phyloP scores from a whole-genome alignment of 306 rosid genomes.

The Vicia sativa region DNA sequence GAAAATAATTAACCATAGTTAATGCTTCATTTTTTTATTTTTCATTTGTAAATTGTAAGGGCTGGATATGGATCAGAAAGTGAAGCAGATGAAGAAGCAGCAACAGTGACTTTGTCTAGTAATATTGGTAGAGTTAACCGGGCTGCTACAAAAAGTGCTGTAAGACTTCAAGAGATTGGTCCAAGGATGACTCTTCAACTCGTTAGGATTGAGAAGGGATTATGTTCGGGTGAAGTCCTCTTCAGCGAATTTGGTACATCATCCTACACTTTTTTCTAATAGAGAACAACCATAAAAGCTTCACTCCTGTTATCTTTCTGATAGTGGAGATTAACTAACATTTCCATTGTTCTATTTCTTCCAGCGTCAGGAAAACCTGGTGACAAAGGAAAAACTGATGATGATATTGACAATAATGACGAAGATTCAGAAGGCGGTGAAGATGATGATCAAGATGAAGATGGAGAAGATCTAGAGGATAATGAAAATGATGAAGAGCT shows the following conservation, averaged over 20 bases:
- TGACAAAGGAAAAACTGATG: constrained; percentile 50
- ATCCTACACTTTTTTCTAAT: constrained; percentile 21
- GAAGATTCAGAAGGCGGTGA: constrained; percentile 41
- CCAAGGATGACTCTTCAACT: constrained; percentile 96
- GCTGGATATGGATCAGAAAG: constrained; percentile 98
- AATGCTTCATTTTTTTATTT: constrained; percentile 13
- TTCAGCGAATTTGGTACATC: constrained; percentile 75
- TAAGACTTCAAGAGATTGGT: constrained; percentile 96
- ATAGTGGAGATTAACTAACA: not conserved
- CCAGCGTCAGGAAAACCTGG: constrained; percentile 45
- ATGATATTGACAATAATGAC: constrained; percentile 45
- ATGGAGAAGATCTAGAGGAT: constrained; percentile 23
- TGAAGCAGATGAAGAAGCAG: constrained; percentile 96
- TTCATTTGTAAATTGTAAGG: constrained; percentile 52
- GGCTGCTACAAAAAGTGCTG: constrained; percentile 88
- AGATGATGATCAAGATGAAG: constrained; percentile 42
- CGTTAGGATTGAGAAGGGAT: constrained; percentile 79
- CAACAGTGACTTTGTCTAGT: constrained; percentile 73
- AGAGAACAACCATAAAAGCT: not conserved
- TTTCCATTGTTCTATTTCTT: constrained; percentile 10
- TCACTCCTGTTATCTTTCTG: not conserved
- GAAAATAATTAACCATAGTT: constrained; percentile 1
- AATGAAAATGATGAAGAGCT: constrained; percentile 32
- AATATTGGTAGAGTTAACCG: constrained; percentile 81
- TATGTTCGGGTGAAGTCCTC: constrained; percentile 82